These are phyloP conservation scores for Blumeria hordei DNA, from an alignment of 2,329 filamentous ascomycete species.

Conservation along the genomic window DNA sequence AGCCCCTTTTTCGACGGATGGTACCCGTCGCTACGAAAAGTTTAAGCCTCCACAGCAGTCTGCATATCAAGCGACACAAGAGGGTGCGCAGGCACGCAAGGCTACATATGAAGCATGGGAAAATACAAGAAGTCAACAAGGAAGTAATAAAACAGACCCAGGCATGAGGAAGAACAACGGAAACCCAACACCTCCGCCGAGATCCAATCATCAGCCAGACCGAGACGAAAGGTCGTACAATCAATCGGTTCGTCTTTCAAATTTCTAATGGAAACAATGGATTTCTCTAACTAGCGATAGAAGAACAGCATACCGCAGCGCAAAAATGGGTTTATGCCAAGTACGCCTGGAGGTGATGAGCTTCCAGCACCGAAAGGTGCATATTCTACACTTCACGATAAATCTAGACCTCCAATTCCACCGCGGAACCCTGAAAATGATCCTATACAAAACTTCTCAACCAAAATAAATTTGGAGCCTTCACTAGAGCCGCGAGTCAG, in stretches of 20 bases:
- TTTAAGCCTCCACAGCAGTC: slow-evolving; percentile 11
- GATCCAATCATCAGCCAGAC: slow-evolving; percentile 8
- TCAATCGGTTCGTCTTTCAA: no score
- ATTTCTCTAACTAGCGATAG: slow-evolving; percentile 5
- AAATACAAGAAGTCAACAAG: slow-evolving; percentile 9
- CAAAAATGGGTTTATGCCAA: slow-evolving; percentile 14
- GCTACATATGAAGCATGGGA: slow-evolving; percentile 15
- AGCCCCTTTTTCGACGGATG: slow-evolving; percentile 11
- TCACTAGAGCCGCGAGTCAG: slow-evolving; percentile 27
- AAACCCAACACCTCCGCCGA: slow-evolving; percentile 8
- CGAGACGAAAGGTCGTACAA: slow-evolving; percentile 6
- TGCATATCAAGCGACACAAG: slow-evolving; percentile 10
- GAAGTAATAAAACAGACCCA: slow-evolving; percentile 2
- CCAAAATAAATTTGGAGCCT: slow-evolving; percentile 17
- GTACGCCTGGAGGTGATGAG: slow-evolving; percentile 14
- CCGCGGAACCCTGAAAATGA: slow-evolving; percentile 7
- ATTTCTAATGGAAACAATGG: no score
- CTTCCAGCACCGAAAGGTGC: slow-evolving; percentile 12
- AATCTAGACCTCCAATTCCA: slow-evolving; percentile 8
- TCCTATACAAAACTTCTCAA: slow-evolving; percentile 1
- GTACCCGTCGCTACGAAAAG: slow-evolving; percentile 13
- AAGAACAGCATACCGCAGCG: slow-evolving; percentile 5
- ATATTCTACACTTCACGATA: slow-evolving; percentile 12
- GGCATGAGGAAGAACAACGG: slow-evolving; percentile 5
- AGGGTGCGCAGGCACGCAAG: slow-evolving; percentile 12